Conservation (phyloP, 2,329 filamentous ascomycete genomes). For the Ambrosiella cleistominuta region DNA sequence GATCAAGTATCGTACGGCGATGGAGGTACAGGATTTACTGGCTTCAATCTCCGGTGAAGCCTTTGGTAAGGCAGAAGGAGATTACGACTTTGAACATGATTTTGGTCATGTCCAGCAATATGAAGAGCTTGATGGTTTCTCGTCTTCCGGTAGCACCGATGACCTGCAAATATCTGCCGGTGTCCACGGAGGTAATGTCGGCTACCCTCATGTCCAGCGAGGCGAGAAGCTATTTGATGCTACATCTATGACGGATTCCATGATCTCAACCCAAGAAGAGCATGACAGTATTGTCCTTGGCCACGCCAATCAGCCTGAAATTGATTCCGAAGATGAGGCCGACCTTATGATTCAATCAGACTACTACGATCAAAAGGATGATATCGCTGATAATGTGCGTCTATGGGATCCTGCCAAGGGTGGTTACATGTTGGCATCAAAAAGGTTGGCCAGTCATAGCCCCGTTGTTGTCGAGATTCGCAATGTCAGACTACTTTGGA, state of each 20-base stretch:
- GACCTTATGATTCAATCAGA: constrained; percentile 59
- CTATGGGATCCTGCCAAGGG: constrained; percentile 67
- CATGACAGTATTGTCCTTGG: constrained; percentile 22
- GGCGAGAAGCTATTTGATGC: constrained; percentile 32
- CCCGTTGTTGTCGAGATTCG: constrained; percentile 64
- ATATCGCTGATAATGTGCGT: constrained; percentile 49
- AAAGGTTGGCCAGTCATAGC: constrained; percentile 42
- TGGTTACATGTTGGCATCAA: constrained; percentile 50
- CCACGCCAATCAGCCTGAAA: neutral
- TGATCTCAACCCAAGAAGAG: constrained; percentile 18
- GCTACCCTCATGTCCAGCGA: neutral
- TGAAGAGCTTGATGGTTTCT: constrained; percentile 21
- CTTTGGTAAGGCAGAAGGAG: constrained; percentile 44
- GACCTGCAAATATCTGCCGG: constrained; percentile 16
- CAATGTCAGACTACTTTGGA: constrained; percentile 91
- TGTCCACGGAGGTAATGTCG: neutral
- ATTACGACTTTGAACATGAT: constrained; percentile 46
- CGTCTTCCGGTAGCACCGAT: constrained; percentile 14
- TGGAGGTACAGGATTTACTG: constrained; percentile 75
- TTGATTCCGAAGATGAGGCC: constrained; percentile 16
- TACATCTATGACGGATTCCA: constrained; percentile 17
- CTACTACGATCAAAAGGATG: constrained; percentile 51
- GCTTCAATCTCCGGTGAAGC: constrained; percentile 80
- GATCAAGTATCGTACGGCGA: constrained; percentile 71
- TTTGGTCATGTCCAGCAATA: constrained; percentile 38